Conservation (phyloP, 495 filamentous ascomycete species). For the Tuber umbilicatum region DNA sequence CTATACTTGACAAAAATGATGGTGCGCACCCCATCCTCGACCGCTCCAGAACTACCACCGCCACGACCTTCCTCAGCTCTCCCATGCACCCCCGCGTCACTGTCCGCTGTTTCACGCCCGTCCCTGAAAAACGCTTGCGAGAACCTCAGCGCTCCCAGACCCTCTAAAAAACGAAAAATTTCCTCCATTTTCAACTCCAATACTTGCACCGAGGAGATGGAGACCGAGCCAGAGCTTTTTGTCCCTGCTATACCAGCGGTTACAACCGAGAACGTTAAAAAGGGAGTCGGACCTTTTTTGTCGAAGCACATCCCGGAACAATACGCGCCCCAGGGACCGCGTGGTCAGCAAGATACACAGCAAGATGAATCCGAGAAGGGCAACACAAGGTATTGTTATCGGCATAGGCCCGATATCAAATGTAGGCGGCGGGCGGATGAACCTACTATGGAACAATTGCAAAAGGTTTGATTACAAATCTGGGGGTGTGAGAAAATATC, state of each 20-base stretch:
- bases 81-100: constrained; percentile 21
- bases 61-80: constrained; percentile 14
- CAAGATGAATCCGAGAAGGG: constrained; percentile 46
- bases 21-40: constrained; percentile 23
- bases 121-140: constrained; percentile 25
- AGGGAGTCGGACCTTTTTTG: constrained; percentile 68
- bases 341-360: constrained; percentile 41
- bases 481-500: not conserved
- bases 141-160: constrained; percentile 15
- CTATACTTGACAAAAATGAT: constrained; percentile 30
- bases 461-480: constrained; percentile 55
- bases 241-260: constrained; percentile 37
- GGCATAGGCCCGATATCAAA: constrained; percentile 89
- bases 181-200: constrained; percentile 26
- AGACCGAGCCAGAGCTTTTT: constrained; percentile 31
- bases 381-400: constrained; percentile 92
- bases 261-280: constrained; percentile 35
- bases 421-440: constrained; percentile 89
- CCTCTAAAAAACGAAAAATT: constrained; percentile 32
- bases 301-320: constrained; percentile 75
- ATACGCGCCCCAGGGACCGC: constrained; percentile 58
- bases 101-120: constrained; percentile 6
- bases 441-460: constrained; percentile 88
- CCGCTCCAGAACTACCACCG: constrained; percentile 11
- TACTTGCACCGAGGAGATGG: constrained; percentile 23